Base-by-base conservation (phyloP, 768 basidiomycete species). In the Lactifluus subvellereus region DNA sequence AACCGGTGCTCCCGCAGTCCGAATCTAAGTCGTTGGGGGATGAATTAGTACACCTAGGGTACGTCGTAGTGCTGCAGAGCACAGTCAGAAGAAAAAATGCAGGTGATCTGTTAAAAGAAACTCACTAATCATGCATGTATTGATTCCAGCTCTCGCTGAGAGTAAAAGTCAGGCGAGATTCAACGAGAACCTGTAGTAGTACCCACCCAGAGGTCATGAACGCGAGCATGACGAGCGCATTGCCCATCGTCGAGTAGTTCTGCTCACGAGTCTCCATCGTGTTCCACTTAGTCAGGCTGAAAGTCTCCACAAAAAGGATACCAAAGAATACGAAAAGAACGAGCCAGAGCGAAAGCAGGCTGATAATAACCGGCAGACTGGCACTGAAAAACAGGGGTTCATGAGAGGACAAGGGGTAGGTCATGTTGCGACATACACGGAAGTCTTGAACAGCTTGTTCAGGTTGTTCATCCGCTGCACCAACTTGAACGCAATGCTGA, bases 121-220 rank as follows among this genome's bases (percentile, higher is more conserved):
- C 88, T 70, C 72, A 94, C 91, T 85, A 96, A 75, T 98, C 91
- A 71, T 98, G 95, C 96, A 98, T 98, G 72, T 88, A 97, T 68
- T 88, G 85, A 72, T 98, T 98, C 96, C 96, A 98, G 0, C 87
- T 92, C 73, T 98, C 95, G 9, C 94, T 94, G 66, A 7, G 27
- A 33, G 40, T 9, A 11, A 66, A 57, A 67, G 35, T 67, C 61
- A 57, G 6, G 48, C 16, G 68, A 42, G 7, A 40, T 49, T 32
- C 22, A 27, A 30, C n/a, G n/a, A 13, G 8, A 37, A 30, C n/a
- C 30, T 8, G 3, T 20, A 27, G 20, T 35, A 22, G 6, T 16
- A 76, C 84, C 67, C 72, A 95, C 94, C 94, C 95, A 37, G 91
- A 90, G 64, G 88, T 94, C 83, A 93, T 92, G 75, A 97, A 93